Evolutionary conservation across 2,329 filamentous ascomycete genomes (phyloP).

Genomic region (Phialophora expanda): DNA sequence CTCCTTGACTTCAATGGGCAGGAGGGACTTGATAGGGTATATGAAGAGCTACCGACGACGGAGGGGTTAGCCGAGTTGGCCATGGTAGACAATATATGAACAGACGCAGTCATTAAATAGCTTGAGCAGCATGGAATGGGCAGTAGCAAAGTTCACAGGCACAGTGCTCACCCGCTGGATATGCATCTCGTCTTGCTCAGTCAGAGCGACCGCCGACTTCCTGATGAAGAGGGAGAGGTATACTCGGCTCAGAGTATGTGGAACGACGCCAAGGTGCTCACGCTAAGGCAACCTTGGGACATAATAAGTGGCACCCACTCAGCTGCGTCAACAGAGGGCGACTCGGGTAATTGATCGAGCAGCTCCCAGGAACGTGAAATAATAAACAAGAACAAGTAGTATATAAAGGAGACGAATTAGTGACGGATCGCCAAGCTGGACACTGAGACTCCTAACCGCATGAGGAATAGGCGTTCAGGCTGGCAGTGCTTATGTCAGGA

Average conservation of each 20-base stretch:
- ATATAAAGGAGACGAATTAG: background rate
- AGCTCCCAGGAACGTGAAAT: background rate
- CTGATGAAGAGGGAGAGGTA: background rate
- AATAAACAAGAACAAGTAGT: background rate
- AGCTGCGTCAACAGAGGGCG: background rate
- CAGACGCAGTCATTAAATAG: background rate
- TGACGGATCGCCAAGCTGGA: background rate
- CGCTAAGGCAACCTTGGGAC: background rate
- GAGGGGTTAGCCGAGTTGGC: background rate
- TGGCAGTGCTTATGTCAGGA: background rate
- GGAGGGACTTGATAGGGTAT: conserved; percentile 23
- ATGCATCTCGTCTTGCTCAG: conserved; percentile 5
- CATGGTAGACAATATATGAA: background rate
- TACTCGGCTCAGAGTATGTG: background rate
- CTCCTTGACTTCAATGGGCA: conserved; percentile 15
- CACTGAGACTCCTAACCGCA: background rate
- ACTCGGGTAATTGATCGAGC: too few relatives aligned
- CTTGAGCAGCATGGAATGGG: background rate
- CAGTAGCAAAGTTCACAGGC: background rate
- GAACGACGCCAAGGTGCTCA: background rate
- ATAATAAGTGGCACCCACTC: background rate
- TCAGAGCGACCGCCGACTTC: background rate
- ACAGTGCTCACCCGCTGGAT: conserved; percentile 11
- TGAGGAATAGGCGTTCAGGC: conserved; percentile 6
- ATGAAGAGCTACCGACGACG: conserved; percentile 20